Conservation (phyloP, 352 stramenopile genomes). For the Ophiocytium majus region DNA sequence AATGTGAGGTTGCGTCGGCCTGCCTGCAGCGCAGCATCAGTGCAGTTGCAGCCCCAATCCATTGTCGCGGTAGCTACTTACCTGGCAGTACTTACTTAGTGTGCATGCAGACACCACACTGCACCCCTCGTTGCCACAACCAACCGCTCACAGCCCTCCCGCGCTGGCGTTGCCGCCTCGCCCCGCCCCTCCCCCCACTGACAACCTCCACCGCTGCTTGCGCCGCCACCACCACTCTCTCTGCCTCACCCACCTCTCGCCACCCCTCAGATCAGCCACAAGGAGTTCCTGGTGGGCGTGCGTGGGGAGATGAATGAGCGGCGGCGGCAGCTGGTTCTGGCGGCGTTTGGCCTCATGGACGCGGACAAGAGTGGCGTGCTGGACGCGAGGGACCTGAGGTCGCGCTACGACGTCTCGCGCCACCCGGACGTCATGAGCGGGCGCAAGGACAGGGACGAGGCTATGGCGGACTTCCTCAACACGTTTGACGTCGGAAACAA, state of each 20-base stretch:
- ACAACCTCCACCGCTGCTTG: no score
- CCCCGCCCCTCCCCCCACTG: no score
- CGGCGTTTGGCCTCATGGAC: conserved; percentile 13
- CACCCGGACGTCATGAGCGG: conserved; percentile 62
- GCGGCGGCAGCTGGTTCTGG: conserved; percentile 23
- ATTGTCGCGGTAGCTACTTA: no score
- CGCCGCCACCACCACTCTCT: no score
- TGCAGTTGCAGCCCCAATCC: no score
- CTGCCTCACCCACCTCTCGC: conserved; percentile 77
- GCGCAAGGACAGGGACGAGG: conserved; percentile 64
- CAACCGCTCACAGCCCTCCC: no score
- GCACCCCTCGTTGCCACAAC: no score
- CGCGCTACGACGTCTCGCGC: conserved; percentile 59
- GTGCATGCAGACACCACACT: no score
- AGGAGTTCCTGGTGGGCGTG: conserved; percentile 74
- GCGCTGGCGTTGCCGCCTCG: no score
- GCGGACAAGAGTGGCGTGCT: conserved; percentile 61
- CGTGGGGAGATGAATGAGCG: conserved; percentile 38
- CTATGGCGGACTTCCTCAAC: conserved; percentile 73
- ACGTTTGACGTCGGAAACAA: conserved; percentile 64
- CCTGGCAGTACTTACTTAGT: no score
- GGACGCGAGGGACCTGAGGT: conserved; percentile 65
- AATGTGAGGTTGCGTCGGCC: no score
- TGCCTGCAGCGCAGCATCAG: no score
- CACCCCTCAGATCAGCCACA: conserved; percentile 75